These are phyloP conservation scores for Taphrina deformans DNA, from an alignment of 1,139 yeast species.

Conservation along the genomic window DNA sequence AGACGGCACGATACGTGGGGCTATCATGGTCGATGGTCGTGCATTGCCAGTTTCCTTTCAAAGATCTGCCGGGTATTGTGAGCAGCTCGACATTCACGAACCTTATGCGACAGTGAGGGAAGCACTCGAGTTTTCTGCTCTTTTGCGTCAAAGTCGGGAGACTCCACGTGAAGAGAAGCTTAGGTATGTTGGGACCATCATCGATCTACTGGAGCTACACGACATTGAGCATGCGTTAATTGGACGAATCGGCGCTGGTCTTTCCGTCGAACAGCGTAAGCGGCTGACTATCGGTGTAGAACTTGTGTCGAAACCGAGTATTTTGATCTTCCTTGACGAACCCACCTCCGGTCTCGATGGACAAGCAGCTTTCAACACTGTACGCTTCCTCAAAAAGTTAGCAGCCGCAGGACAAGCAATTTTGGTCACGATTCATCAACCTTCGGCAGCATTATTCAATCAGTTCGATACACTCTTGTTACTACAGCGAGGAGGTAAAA, in stretches of 20 bases:
- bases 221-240: constrained; percentile 64
- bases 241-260: constrained; percentile 57
- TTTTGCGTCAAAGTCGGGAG: constrained; percentile 57
- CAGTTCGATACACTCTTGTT: constrained; percentile 55
- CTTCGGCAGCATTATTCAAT: constrained; percentile 58
- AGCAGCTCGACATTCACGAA: constrained; percentile 65
- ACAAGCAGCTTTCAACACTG: constrained; percentile 61
- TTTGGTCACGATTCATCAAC: constrained; percentile 60
- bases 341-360: constrained; percentile 64
- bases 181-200: constrained; percentile 62
- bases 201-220: constrained; percentile 58
- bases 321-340: constrained; percentile 57
- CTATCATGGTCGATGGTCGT: constrained; percentile 61
- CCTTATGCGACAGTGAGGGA: constrained; percentile 62
- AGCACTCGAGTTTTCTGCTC: constrained; percentile 61
- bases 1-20: constrained; percentile 64
- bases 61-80: constrained; percentile 65
- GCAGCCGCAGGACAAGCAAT: constrained; percentile 61
- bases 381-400: constrained; percentile 53
- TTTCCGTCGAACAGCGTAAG: constrained; percentile 67
- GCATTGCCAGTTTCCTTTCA: constrained; percentile 56
- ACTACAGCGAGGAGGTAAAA: constrained; percentile 58
- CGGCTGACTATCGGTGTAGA: constrained; percentile 66
- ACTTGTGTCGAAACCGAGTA: constrained; percentile 57
- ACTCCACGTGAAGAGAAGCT: constrained; percentile 55